A percentile compares a stretch with the other conserved stretches of the same genome.
These are phyloP conservation scores for Hyaloscypha hepaticicola DNA, from an alignment of 495 filamentous ascomycete genomes.

Conservation along the genomic window DNA sequence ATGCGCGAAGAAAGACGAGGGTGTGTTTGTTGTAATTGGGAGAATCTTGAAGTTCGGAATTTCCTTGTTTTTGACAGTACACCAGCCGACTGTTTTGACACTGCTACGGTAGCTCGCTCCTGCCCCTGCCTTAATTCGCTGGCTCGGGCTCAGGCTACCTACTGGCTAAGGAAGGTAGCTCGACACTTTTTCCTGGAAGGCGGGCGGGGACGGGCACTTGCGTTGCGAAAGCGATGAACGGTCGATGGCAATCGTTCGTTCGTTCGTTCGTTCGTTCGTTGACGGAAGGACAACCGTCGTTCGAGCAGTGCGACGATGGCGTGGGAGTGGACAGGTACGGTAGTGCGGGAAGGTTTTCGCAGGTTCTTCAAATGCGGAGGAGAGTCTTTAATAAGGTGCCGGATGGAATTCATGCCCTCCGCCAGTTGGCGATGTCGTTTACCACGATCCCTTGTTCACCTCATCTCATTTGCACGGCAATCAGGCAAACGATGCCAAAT, in stretches of 20 bases:
- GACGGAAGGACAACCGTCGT: too few species aligned
- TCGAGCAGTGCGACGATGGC: background rate
- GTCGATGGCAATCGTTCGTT: too few species aligned
- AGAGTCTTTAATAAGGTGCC: conserved; percentile 9
- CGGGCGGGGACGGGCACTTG: background rate
- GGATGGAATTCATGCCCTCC: background rate
- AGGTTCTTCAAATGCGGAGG: background rate
- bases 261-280: too few species aligned
- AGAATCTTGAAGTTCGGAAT: background rate
- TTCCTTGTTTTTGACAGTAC: conserved; percentile 12
- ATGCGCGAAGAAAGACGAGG: background rate
- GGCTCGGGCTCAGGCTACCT: too few species aligned
- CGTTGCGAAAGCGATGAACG: background rate
- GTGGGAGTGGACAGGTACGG: too few species aligned
- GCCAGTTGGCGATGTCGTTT: background rate
- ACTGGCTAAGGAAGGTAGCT: too few species aligned
- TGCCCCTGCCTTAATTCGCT: conserved; percentile 1
- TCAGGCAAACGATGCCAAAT: background rate
- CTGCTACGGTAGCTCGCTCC: conserved; percentile 1
- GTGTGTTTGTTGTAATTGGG: background rate
- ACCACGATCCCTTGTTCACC: background rate
- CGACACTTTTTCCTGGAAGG: background rate
- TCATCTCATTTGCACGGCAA: background rate
- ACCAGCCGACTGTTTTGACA: conserved; percentile 7
- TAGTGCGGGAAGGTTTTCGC: background rate